Conservation (phyloP, 2,329 filamentous ascomycete species). For the Myriosclerotinia duriaeana region DNA sequence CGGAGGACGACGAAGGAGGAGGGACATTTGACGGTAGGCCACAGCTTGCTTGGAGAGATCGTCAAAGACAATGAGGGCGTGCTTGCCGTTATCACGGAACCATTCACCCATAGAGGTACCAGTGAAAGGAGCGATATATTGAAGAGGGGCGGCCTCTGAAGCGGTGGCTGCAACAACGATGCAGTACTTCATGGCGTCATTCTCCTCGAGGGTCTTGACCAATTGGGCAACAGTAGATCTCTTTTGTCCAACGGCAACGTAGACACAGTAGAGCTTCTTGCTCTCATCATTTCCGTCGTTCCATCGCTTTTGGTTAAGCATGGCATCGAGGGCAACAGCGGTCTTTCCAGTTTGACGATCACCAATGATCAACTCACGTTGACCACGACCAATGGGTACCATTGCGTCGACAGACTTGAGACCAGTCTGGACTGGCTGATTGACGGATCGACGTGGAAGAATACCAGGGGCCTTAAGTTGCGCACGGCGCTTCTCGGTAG, state of each 20-base stretch:
- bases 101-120: constrained; percentile 46
- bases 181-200: constrained; percentile 98
- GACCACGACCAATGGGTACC: constrained; percentile 99
- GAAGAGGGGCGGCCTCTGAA: constrained; percentile 91
- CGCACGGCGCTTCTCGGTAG: constrained; percentile 88
- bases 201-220: constrained; percentile 99
- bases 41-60: constrained; percentile 98
- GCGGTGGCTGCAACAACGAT: constrained; percentile 88
- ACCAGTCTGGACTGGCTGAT: constrained; percentile 98
- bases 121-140: constrained; percentile 93
- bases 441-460: constrained; percentile 93
- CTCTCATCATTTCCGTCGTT: constrained; percentile 82
- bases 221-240: constrained; percentile 98
- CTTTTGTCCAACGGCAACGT: constrained; percentile 99
- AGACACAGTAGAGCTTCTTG: constrained; percentile 99
- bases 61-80: constrained; percentile 88
- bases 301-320: constrained; percentile 99
- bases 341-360: constrained; percentile 99
- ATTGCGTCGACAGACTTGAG: constrained; percentile 99
- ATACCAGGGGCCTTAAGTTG: constrained; percentile 99
- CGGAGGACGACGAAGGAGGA: constrained; percentile 93
- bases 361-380: constrained; percentile 99
- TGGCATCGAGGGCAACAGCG: constrained; percentile 94
- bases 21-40: constrained; percentile 98
- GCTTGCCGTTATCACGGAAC: constrained; percentile 83